Base-by-base conservation (phyloP, 192 early-diverging fungal genomes). In the Gonapodya sp. region DNA sequence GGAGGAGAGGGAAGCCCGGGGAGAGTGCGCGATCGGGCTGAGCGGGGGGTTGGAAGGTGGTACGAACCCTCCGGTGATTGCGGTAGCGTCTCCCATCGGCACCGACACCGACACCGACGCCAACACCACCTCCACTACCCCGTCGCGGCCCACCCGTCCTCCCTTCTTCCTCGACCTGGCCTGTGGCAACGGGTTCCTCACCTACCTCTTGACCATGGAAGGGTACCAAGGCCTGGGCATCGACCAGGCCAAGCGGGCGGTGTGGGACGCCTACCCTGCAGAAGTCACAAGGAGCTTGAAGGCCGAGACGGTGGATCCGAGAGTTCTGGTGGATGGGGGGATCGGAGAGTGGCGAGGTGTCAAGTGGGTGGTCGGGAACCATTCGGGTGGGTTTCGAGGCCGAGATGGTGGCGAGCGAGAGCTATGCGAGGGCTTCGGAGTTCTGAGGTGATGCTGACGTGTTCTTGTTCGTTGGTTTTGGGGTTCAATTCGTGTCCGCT, bases 281-380 rank as follows among this genome's bases (percentile, higher is more conserved):
- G 16, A 14, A 31, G 35, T 32, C 24, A 35, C 36, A 32, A 36
- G 33, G 33, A 33, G 82, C 14, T 82, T 87, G 78, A 81, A 85
- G 83, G 92, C 88, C 34, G 82, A 89, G 78, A 92, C 92, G 0
- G 46, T 96, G 0, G 84, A 88, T 24, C 92, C 92, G 2, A 80
- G 84, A 16, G 82, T 82, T 8, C 46, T 64, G 8, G 46, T 24
- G 46, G 46, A 64, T 16, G 46, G 24, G 8, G 46, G 46, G 46
- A 24, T 8, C 18, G 86, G 80, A 36, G 74, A 72, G 31, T 91
- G 87, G 73, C 84, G 86, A 2, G 85, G 89, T 79, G 85, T 82
- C 18, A 89, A 92, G 79, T 96, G 94, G 94, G 84, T 96, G 31
- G 92, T 96, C 79, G 95, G 94, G 1, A 96, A 96, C 86, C 95